Evolutionary conservation across 2,329 filamentous ascomycete species (phyloP).

Genomic region (Fusarium sp.): DNA sequence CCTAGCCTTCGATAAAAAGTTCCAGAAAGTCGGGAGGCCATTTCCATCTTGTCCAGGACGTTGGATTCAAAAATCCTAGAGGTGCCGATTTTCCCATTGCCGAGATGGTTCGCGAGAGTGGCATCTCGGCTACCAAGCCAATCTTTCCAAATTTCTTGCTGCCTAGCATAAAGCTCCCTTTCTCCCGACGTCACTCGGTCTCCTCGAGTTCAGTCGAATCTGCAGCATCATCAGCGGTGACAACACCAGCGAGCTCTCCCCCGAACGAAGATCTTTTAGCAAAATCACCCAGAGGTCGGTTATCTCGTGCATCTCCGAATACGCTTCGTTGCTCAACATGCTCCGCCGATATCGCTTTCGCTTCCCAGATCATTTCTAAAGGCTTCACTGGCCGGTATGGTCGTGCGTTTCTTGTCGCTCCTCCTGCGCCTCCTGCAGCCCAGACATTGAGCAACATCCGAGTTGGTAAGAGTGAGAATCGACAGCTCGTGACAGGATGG

Average conservation of each 20-base stretch:
- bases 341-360: slow-evolving; percentile 70
- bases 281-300: slow-evolving; percentile 38
- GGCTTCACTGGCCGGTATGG: slow-evolving; percentile 76
- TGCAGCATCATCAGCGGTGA: slow-evolving; percentile 45
- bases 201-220: slow-evolving; percentile 51
- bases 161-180: slow-evolving; percentile 63
- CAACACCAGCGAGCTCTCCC: slow-evolving; percentile 48
- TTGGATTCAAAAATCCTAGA: slow-evolving; percentile 3
- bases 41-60: slow-evolving; percentile 11
- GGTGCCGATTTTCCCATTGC: slow-evolving; percentile 5
- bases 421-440: slow-evolving; percentile 45
- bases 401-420: slow-evolving; percentile 71
- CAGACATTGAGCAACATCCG: slow-evolving; percentile 65
- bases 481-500: slow-evolving; percentile 71
- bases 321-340: slow-evolving; percentile 71
- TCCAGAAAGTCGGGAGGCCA: slow-evolving; percentile 23
- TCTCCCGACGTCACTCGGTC: slow-evolving; percentile 57
- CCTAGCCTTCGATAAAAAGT: slow-evolving; percentile 30
- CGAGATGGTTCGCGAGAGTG: slow-evolving; percentile 53
- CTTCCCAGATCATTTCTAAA: slow-evolving; percentile 72
- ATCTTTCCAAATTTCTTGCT: slow-evolving; percentile 66
- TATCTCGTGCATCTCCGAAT: slow-evolving; percentile 62
- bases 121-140: slow-evolving; percentile 58
- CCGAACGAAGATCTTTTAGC: slow-evolving; percentile 31
- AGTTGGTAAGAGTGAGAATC: slow-evolving; percentile 65